Evolutionary conservation across 768 basidiomycete species (phyloP).

Genomic region (Boletales sp.): DNA sequence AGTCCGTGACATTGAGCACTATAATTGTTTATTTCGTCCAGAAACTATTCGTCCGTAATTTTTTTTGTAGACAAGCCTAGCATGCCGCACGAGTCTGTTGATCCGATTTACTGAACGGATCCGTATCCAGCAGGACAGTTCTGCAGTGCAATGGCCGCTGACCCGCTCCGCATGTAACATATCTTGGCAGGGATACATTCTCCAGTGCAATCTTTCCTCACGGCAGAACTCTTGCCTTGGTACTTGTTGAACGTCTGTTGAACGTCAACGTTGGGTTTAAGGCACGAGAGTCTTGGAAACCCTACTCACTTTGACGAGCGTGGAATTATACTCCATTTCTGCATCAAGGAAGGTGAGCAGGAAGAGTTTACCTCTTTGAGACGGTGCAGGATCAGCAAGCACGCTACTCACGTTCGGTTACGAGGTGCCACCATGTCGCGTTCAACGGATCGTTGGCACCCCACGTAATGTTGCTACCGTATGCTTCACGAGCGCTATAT

Average conservation of each 20-base stretch:
- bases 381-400: background rate
- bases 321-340: conserved; percentile 14
- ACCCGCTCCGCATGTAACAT: conserved; percentile 70
- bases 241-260: conserved; percentile 55
- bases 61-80: too few species aligned
- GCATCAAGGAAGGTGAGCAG: background rate
- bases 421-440: conserved; percentile 74
- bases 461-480: conserved; percentile 54
- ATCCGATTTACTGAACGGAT: background rate
- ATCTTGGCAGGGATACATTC: conserved; percentile 59
- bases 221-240: conserved; percentile 62
- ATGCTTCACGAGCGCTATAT: conserved; percentile 65
- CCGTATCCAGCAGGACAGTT: conserved; percentile 39
- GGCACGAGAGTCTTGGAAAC: background rate
- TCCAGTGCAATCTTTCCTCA: conserved; percentile 46
- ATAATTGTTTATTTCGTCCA: too few species aligned
- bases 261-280: background rate
- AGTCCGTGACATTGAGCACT: too few species aligned
- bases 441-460: conserved; percentile 60
- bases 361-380: too few species aligned
- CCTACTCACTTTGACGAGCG: conserved; percentile 11
- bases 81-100: background rate
- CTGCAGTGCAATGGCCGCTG: conserved; percentile 48
- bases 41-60: too few species aligned
- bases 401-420: conserved; percentile 54